Base-by-base conservation (phyloP, 441 rosid genomes). In the Gossypium armourianum region DNA sequence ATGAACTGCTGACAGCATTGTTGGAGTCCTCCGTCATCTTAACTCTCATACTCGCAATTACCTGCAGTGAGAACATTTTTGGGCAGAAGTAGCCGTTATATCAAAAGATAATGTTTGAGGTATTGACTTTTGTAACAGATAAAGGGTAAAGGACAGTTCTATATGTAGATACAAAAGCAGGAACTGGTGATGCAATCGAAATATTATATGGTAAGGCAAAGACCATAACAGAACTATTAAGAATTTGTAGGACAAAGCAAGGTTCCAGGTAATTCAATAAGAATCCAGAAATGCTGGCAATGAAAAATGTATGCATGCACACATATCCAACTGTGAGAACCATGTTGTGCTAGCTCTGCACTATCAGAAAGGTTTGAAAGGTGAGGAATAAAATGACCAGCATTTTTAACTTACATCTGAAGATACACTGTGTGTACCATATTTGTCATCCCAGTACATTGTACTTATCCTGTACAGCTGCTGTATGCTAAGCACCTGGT, bases 361-460 rank as follows among this genome's bases (percentile, higher is more conserved):
- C 17, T 62, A 73, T 28, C 53, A 62, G 40, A 43, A 43, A 43
- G 9, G 3, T 4, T 7, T 47, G 43, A 24, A 47, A 13, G 52
- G 10, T 23, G 5, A 62, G 0, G 23, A 8, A 45, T 1, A 40
- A 36, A 36, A 20, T 40, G 21, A 23, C 15, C 24, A 70, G 45
- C 24, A 50, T 20, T 68, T 45, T 23, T 7, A 63, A 73, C 96
- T 85, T 85, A 93, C 98, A 47, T 93, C 98, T 47, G 97, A 87
- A 50, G 96, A 90, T 55, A 91, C 97, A 26, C 91, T 94, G 52
- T 88, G 98, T 0, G 97, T 91, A 62, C 96, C 97, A 55, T 90
- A 94, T 76, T 94, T 94, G 83, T 91, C 98, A 79, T 94, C 98
- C 98, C 97, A 90, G 72, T 91, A 94, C 98, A 91, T 91, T 15